phyloP scores from a whole-genome alignment of 202 grass and related monocot species.

The Hordeum pubiflorum region DNA sequence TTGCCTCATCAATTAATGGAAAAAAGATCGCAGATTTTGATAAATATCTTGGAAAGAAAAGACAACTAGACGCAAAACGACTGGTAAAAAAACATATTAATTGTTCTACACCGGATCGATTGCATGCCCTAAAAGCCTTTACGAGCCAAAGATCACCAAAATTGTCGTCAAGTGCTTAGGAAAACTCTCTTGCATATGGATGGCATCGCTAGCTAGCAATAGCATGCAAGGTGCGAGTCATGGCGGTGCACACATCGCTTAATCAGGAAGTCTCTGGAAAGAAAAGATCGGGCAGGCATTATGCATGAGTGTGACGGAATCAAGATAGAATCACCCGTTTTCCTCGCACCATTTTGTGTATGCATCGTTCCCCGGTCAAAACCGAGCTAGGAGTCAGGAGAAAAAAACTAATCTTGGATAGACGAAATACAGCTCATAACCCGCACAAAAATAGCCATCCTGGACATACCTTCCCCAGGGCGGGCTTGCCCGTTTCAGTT shows the following conservation, averaged over 20 bases:
- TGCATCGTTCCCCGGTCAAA: constrained; percentile 21
- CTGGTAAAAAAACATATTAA: too few relatives aligned
- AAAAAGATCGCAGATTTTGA: too few relatives aligned
- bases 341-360: neutral
- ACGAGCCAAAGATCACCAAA: neutral
- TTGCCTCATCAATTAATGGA: too few relatives aligned
- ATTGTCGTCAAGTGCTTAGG: neutral
- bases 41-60: too few relatives aligned
- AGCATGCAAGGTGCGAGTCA: too few relatives aligned
- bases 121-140: neutral
- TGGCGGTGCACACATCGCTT: too few relatives aligned
- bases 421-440: constrained; percentile 23
- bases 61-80: too few relatives aligned
- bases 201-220: too few relatives aligned
- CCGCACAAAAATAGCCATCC: constrained; percentile 38
- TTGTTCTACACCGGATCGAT: neutral
- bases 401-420: constrained; percentile 37
- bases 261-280: neutral
- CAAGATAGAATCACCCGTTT: neutral
- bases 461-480: neutral
- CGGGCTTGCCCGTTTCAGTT: constrained; percentile 8
- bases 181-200: too few relatives aligned
- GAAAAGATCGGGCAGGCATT: neutral
- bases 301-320: neutral
- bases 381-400: constrained; percentile 29